These are phyloP conservation scores for Tylopilus rubrobrunneus DNA, from an alignment of 768 basidiomycete species.

Conservation along the genomic window DNA sequence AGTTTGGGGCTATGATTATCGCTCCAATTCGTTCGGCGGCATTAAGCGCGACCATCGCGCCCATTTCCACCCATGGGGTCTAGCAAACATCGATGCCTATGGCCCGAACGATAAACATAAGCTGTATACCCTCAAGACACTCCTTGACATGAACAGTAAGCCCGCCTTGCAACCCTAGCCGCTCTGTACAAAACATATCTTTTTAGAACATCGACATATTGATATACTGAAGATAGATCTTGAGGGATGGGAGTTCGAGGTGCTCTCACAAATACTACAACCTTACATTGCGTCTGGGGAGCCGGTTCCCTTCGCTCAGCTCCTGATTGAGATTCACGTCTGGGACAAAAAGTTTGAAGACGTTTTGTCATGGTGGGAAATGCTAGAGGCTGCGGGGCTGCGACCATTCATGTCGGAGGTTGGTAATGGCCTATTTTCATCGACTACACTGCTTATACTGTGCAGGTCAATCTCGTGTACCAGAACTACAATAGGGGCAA, in stretches of 20 bases:
- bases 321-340: conserved; percentile 44
- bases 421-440: not conserved
- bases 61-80: conserved; percentile 41
- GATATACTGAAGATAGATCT: conserved; percentile 45
- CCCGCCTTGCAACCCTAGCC: not conserved
- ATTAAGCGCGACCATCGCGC: conserved; percentile 35
- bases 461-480: conserved; percentile 54
- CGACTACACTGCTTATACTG: conserved; percentile 1
- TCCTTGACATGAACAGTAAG: conserved; percentile 43
- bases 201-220: conserved; percentile 33
- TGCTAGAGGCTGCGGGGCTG: conserved; percentile 43
- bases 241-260: conserved; percentile 47
- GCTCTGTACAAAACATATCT: not conserved
- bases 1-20: conserved; percentile 61
- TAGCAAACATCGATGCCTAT: conserved; percentile 38
- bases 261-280: conserved; percentile 37
- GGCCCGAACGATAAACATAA: conserved; percentile 30
- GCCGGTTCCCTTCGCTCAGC: conserved; percentile 45
- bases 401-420: conserved; percentile 46
- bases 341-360: conserved; percentile 35
- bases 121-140: conserved; percentile 42
- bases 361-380: conserved; percentile 44
- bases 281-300: conserved; percentile 34
- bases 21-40: conserved; percentile 31
- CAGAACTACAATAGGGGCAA: conserved; percentile 50